phyloP scores from a whole-genome alignment of 2,329 filamentous ascomycete genomes.

The Aspergillus nomiae region DNA sequence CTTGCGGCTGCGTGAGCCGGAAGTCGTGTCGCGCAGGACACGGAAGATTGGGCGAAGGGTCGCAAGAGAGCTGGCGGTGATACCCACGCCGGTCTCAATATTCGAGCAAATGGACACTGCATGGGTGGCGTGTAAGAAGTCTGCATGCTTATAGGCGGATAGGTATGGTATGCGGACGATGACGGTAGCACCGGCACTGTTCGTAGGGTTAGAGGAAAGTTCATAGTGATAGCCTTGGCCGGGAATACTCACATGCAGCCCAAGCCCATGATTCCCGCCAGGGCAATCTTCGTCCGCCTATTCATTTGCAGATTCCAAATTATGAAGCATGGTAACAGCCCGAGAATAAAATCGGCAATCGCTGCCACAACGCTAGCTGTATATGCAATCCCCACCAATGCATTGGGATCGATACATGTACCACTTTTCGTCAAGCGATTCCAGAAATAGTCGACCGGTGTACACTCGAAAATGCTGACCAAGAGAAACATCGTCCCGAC shows the following conservation, averaged over 20 bases:
- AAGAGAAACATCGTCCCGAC: neutral
- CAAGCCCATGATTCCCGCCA: neutral
- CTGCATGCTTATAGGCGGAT: neutral
- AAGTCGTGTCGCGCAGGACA: neutral
- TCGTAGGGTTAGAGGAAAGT: neutral
- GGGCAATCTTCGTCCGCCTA: neutral
- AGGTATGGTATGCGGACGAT: neutral
- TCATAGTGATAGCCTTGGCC: too few species aligned
- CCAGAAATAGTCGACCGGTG: constrained; percentile 2
- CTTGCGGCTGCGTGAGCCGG: neutral
- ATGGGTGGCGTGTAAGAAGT: neutral
- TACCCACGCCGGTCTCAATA: neutral
- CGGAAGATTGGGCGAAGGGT: constrained; percentile 1
- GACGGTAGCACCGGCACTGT: neutral
- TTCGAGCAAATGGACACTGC: constrained; percentile 1
- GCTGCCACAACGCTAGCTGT: neutral
- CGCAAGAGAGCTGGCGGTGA: constrained; percentile 2
- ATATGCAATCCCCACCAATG: neutral
- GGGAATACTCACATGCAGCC: neutral
- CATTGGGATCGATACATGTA: neutral
- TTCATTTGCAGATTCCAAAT: constrained; percentile 3
- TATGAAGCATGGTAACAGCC: neutral
- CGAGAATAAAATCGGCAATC: neutral
- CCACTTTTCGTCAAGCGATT: neutral
- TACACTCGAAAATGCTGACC: neutral